phyloP scores from a whole-genome alignment of 2,329 filamentous ascomycete genomes.

The Colletotrichum sansevieriae region DNA sequence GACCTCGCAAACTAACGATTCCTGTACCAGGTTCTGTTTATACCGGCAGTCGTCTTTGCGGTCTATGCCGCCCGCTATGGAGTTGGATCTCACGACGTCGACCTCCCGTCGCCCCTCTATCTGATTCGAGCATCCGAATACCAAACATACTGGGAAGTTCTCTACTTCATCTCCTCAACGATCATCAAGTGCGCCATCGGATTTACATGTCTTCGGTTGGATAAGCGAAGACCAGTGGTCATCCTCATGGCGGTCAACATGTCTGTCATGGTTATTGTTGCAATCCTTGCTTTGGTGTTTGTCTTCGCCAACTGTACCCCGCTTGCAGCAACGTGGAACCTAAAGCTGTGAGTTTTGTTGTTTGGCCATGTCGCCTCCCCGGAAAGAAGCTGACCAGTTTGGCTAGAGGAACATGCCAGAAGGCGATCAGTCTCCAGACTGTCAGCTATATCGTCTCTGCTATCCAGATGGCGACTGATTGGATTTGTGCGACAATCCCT shows the following conservation, averaged over 20 bases:
- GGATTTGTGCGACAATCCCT: slow-evolving; percentile 47
- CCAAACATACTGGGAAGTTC: slow-evolving; percentile 26
- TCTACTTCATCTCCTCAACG: slow-evolving; percentile 44
- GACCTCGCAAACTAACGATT: background rate
- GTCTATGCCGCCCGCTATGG: slow-evolving; percentile 17
- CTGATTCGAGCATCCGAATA: slow-evolving; percentile 25
- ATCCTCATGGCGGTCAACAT: slow-evolving; percentile 41
- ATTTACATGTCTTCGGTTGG: slow-evolving; percentile 43
- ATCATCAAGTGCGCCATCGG: slow-evolving; percentile 45
- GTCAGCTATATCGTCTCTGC: slow-evolving; percentile 44
- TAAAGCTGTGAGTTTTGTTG: slow-evolving; percentile 33
- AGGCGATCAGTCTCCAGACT: slow-evolving; percentile 25
- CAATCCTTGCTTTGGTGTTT: slow-evolving; percentile 37
- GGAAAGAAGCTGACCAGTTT: background rate
- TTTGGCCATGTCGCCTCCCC: background rate
- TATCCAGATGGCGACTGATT: slow-evolving; percentile 46
- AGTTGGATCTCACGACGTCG: slow-evolving; percentile 20
- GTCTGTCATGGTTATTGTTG: slow-evolving; percentile 36
- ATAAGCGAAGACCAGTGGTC: slow-evolving; percentile 26
- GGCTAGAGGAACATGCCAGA: slow-evolving; percentile 28
- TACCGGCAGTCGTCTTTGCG: slow-evolving; percentile 27
- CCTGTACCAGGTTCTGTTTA: background rate
- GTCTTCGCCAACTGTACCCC: slow-evolving; percentile 44
- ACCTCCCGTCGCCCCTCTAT: slow-evolving; percentile 18
- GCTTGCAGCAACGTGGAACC: slow-evolving; percentile 44